phyloP scores from a whole-genome alignment of 805 yeast species.

The Metschnikowia vanudenii region DNA sequence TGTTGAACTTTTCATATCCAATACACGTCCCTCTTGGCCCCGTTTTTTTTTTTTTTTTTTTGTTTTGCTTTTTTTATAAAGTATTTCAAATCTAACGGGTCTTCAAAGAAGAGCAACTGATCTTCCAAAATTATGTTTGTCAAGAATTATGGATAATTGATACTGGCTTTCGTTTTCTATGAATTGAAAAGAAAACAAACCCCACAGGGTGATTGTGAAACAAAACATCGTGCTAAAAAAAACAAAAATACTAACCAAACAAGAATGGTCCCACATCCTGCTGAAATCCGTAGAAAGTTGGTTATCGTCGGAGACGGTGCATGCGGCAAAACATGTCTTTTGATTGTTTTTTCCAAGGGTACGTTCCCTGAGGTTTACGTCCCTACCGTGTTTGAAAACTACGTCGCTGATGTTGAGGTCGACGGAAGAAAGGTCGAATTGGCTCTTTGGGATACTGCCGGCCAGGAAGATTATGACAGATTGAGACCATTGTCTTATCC shows the following conservation, averaged over 20 bases:
- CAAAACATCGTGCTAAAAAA: not conserved
- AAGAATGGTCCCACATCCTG: conserved; percentile 25
- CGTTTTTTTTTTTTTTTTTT: no score
- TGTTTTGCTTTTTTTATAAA: no score
- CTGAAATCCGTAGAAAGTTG: conserved; percentile 32
- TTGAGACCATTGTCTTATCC: conserved; percentile 44
- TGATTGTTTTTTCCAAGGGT: conserved; percentile 32
- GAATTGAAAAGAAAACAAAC: no score
- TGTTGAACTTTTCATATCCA: no score
- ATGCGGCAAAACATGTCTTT: conserved; percentile 33
- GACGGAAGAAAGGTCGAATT: conserved; percentile 54
- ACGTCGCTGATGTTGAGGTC: conserved; percentile 88
- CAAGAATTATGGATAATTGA: no score
- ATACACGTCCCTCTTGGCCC: no score
- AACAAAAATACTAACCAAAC: conserved; percentile 11
- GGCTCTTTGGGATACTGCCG: conserved; percentile 44
- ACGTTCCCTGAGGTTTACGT: conserved; percentile 33
- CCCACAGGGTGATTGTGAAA: not conserved
- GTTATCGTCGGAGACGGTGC: conserved; percentile 36
- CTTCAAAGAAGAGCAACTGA: no score
- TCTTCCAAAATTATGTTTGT: no score
- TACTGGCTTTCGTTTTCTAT: no score
- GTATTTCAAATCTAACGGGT: no score
- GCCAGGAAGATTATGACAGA: conserved; percentile 33
- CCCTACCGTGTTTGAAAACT: conserved; percentile 83